Evolutionary conservation across 305 asterid genomes (phyloP).

Genomic region (Salvia sclarea): DNA sequence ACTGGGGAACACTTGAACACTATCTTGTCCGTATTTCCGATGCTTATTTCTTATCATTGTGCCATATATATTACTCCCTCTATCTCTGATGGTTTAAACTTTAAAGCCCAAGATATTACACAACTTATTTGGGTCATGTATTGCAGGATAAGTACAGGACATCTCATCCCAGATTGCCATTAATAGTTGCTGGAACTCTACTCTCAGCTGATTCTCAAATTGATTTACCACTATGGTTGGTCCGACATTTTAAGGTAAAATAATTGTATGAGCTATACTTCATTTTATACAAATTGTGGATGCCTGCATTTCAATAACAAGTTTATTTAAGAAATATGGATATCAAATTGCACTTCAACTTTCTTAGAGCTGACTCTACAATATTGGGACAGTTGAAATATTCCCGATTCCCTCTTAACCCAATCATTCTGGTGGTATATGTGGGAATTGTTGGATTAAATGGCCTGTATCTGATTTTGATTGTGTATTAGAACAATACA

Average conservation of each 20-base stretch:
- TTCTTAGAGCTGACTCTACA: neutral
- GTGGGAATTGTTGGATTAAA: constrained; percentile 1
- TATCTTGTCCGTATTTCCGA: constrained; percentile 71
- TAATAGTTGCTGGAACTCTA: constrained; percentile 87
- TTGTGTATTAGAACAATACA: constrained; percentile 9
- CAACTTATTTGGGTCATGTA: constrained; percentile 25
- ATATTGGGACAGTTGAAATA: neutral
- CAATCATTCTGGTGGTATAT: neutral
- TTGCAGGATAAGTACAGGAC: constrained; percentile 80
- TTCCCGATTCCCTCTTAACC: constrained; percentile 18
- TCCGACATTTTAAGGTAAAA: constrained; percentile 81
- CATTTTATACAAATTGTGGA: constrained; percentile 12
- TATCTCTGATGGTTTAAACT: constrained; percentile 21
- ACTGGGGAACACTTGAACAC: constrained; percentile 91
- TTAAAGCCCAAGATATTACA: constrained; percentile 2
- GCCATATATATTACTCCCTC: constrained; percentile 20
- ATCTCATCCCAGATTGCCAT: constrained; percentile 82
- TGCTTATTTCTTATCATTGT: constrained; percentile 8
- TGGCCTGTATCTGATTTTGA: constrained; percentile 15
- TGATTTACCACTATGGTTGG: constrained; percentile 94
- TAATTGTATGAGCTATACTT: constrained; percentile 19
- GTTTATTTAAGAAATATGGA: constrained; percentile 6
- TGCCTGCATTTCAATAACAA: constrained; percentile 6
- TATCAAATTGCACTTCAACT: neutral
- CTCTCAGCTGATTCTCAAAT: constrained; percentile 89